A percentile compares a stretch with the other conserved stretches of the same genome.
Evolutionary conservation across 169 alveolate genomes (phyloP).

Genomic region (Eimeria zaria): DNA sequence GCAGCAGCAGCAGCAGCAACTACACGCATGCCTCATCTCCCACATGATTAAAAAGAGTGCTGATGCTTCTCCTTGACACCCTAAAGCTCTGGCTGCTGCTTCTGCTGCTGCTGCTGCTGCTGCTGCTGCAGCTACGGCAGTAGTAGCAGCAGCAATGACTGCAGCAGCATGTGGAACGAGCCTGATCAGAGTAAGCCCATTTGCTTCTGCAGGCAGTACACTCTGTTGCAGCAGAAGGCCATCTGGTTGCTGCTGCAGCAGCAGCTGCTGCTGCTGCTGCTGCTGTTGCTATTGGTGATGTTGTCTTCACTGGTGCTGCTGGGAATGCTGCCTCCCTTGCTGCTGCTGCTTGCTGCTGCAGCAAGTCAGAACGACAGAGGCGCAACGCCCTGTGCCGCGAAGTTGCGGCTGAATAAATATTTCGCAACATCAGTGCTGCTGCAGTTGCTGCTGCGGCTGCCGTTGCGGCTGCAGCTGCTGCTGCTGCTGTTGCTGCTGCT

Average conservation of each 20-base stretch:
- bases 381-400: background rate
- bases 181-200: background rate
- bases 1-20: constrained; percentile 5
- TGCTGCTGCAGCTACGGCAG: constrained; percentile 9
- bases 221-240: background rate
- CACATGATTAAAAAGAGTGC: constrained; percentile 23
- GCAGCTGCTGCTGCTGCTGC: background rate
- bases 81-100: background rate
- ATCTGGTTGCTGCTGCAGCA: background rate
- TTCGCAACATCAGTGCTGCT: constrained; percentile 20
- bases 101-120: constrained; percentile 30
- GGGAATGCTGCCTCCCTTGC: background rate
- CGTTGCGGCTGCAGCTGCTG: constrained; percentile 30
- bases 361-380: constrained; percentile 8
- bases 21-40: background rate
- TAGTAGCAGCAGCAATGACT: background rate
- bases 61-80: constrained; percentile 1
- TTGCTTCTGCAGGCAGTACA: background rate
- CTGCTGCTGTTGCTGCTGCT: constrained; percentile 22
- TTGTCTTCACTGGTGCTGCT: background rate
- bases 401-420: background rate
- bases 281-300: background rate
- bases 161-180: background rate
- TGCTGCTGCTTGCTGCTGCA: constrained; percentile 23
- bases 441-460: background rate